Evolutionary conservation across 2,329 filamentous ascomycete species (phyloP).

Genomic region (Anthostomella pinea): DNA sequence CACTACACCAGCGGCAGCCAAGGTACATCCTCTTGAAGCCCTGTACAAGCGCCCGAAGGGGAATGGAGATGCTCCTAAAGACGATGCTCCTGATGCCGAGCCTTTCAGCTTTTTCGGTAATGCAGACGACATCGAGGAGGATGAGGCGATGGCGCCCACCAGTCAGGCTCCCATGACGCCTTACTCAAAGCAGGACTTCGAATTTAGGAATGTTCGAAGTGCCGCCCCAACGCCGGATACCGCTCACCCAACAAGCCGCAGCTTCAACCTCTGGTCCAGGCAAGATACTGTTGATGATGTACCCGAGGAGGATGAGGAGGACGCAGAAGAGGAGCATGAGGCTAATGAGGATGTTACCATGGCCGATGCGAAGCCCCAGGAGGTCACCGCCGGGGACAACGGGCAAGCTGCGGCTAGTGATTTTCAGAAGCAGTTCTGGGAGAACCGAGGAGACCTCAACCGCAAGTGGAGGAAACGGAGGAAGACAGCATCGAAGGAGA

Average conservation of each 20-base stretch:
- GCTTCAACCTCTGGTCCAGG: slow-evolving; percentile 56
- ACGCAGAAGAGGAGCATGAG: slow-evolving; percentile 34
- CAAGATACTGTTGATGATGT: slow-evolving; percentile 21
- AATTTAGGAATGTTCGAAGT: slow-evolving; percentile 72
- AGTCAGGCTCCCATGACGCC: slow-evolving; percentile 70
- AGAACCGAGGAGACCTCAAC: slow-evolving; percentile 63
- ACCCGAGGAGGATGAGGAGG: slow-evolving; percentile 40
- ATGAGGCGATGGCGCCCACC: slow-evolving; percentile 26
- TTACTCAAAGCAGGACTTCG: slow-evolving; percentile 75
- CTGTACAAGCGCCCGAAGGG: slow-evolving; percentile 75
- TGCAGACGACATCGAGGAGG: slow-evolving; percentile 45
- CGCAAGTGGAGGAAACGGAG: slow-evolving; percentile 63
- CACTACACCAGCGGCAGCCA: slow-evolving; percentile 40
- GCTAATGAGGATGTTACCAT: slow-evolving; percentile 19
- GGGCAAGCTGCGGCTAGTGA: slow-evolving; percentile 37
- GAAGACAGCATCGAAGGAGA: slow-evolving; percentile 63
- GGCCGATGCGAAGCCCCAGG: slow-evolving; percentile 7
- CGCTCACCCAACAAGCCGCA: slow-evolving; percentile 67
- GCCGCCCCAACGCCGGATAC: slow-evolving; percentile 95
- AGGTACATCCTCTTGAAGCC: slow-evolving; percentile 83
- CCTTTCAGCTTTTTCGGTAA: slow-evolving; percentile 75
- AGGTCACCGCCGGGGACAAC: slow-evolving; percentile 1
- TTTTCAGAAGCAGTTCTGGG: slow-evolving; percentile 68
- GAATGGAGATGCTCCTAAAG: slow-evolving; percentile 34
- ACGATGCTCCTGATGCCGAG: slow-evolving; percentile 46